Percentiles rank a stretch among this genome's conserved stretches.
Evolutionary conservation across 2,329 filamentous ascomycete genomes (phyloP).

Genomic region (Calonectria fujianensis): DNA sequence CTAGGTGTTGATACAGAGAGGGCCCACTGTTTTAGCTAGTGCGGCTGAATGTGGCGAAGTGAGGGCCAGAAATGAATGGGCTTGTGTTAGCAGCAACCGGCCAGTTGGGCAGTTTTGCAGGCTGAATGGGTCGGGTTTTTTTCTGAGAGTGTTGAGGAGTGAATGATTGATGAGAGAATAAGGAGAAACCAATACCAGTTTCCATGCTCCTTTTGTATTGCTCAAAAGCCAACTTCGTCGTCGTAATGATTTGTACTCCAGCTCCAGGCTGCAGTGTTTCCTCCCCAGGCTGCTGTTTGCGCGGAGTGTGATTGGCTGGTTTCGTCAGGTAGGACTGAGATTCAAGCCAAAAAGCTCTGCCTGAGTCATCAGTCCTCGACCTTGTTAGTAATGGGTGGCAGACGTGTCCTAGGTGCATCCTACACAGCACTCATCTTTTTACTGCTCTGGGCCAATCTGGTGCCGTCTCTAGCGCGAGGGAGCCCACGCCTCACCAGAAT

Average conservation of each 20-base stretch:
- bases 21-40: conserved; percentile 10
- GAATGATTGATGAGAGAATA: conserved; percentile 10
- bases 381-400: background rate
- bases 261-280: background rate
- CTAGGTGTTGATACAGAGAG: background rate
- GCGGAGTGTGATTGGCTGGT: background rate
- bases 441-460: background rate
- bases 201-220: conserved; percentile 20
- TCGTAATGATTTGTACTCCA: background rate
- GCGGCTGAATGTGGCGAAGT: conserved; percentile 40
- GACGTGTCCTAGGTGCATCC: background rate
- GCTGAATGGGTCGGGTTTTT: conserved; percentile 8
- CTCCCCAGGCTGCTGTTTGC: background rate
- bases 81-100: conserved; percentile 19
- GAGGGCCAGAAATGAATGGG: conserved; percentile 15
- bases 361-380: conserved; percentile 12
- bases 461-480: conserved; percentile 43
- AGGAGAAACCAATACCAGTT: background rate
- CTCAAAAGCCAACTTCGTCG: background rate
- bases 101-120: conserved; percentile 23
- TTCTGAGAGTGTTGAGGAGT: background rate
- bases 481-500: conserved; percentile 40
- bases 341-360: conserved; percentile 2
- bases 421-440: background rate
- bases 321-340: background rate